A percentile compares a stretch with the other conserved stretches of the same genome.
These are phyloP conservation scores for Suillus americanus DNA, from an alignment of 768 basidiomycete genomes.

Conservation along the genomic window DNA sequence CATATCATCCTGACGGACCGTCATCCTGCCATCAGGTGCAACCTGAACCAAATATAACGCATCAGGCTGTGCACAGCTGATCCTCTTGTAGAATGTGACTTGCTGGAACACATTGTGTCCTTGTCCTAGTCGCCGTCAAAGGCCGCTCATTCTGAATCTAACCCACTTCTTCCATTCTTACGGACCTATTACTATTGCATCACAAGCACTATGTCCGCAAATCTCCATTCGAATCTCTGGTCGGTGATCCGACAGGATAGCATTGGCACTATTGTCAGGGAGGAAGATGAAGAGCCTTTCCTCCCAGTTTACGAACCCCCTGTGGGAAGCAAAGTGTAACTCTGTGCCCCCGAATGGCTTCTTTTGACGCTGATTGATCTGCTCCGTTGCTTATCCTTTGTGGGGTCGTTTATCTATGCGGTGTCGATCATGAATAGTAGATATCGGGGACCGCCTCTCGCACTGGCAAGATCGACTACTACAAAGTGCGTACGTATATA, in stretches of 20 bases:
- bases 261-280: neutral
- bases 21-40: neutral
- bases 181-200: neutral
- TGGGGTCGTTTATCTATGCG: neutral
- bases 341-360: neutral
- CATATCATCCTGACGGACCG: neutral
- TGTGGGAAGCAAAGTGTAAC: slow-evolving; percentile 10
- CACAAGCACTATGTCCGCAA: neutral
- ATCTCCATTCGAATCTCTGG: slow-evolving; percentile 17
- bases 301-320: slow-evolving; percentile 24
- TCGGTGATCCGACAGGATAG: slow-evolving; percentile 20
- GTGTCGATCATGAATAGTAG: slow-evolving; percentile 5
- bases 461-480: slow-evolving; percentile 2
- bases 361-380: slow-evolving; percentile 15
- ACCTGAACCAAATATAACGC: neutral
- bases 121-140: neutral
- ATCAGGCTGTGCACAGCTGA: neutral
- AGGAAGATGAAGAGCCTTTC: slow-evolving; percentile 14
- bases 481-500: slow-evolving; percentile 18
- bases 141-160: neutral
- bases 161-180: neutral
- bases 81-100: neutral
- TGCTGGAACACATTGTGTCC: neutral
- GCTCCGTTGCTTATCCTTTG: neutral
- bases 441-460: slow-evolving; percentile 12